Evolutionary conservation across 1,284 basidiomycete genomes (phyloP).

Genomic region (Microbotryum scabiosae): DNA sequence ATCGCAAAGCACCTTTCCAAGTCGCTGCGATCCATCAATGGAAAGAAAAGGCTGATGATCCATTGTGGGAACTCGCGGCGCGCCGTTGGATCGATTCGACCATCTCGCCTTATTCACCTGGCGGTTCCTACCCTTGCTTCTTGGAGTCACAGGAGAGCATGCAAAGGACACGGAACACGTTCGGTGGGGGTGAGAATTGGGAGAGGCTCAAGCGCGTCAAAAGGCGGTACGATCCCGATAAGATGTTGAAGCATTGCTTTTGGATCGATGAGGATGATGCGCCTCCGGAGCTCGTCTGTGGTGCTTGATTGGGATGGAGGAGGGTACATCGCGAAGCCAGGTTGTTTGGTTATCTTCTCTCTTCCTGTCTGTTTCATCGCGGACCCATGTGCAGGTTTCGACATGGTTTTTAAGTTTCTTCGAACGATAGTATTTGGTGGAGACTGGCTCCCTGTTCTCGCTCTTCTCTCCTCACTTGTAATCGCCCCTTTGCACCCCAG

Average conservation of each 20-base stretch:
- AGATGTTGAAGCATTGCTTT: constrained; percentile 50
- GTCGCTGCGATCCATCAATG: constrained; percentile 86
- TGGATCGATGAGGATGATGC: constrained; percentile 5
- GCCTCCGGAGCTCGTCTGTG: too few relatives aligned
- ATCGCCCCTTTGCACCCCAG: too few relatives aligned
- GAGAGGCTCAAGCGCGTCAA: constrained; percentile 59
- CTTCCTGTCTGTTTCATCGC: too few relatives aligned
- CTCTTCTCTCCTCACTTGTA: too few relatives aligned
- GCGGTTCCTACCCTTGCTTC: constrained; percentile 75
- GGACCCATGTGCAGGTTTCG: too few relatives aligned
- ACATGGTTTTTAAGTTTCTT: too few relatives aligned
- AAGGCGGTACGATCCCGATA: constrained; percentile 60
- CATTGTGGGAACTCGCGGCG: constrained; percentile 32
- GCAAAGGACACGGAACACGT: constrained; percentile 46
- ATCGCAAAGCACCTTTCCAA: constrained; percentile 70
- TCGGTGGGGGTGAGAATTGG: constrained; percentile 62
- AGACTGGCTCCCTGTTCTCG: too few relatives aligned
- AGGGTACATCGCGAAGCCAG: too few relatives aligned
- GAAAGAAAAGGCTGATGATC: constrained; percentile 70
- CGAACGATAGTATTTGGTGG: too few relatives aligned
- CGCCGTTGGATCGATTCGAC: constrained; percentile 64
- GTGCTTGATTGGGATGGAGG: too few relatives aligned
- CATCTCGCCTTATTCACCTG: constrained; percentile 57
- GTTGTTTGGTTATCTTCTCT: too few relatives aligned
- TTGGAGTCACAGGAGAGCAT: constrained; percentile 53